Percentiles rank a stretch among this genome's conserved stretches.
These are phyloP conservation scores for Talaromyces pinophilus DNA, from an alignment of 2,329 filamentous ascomycete genomes.

Conservation along the genomic window DNA sequence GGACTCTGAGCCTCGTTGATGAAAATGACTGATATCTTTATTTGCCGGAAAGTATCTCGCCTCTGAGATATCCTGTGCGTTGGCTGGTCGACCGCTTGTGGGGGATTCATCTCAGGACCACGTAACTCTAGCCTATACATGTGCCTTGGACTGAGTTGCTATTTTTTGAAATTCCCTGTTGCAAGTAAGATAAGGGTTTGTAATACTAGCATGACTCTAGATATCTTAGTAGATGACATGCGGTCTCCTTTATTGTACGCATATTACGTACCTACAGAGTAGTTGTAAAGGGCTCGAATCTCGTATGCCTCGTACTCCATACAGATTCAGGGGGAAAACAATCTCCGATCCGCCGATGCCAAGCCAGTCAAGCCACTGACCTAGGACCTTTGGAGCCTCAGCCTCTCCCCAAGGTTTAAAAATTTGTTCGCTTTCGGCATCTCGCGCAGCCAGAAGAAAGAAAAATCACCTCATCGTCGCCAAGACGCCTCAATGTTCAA, in stretches of 20 bases:
- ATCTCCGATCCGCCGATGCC: background rate
- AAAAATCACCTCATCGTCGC: background rate
- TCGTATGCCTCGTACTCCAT: background rate
- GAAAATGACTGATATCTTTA: slow-evolving; percentile 36
- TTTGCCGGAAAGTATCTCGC: slow-evolving; percentile 31
- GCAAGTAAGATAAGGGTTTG: no score
- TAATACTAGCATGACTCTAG: no score
- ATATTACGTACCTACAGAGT: no score
- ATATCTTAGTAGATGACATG: no score
- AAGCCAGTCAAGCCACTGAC: slow-evolving; percentile 9
- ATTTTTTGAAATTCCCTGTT: no score
- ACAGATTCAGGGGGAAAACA: background rate
- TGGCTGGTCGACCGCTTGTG: slow-evolving; percentile 30
- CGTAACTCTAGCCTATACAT: background rate
- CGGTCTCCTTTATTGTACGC: no score
- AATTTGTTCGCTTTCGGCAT: background rate
- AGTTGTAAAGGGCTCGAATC: no score
- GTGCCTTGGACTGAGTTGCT: no score
- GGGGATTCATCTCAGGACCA: slow-evolving; percentile 25
- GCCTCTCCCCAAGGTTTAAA: background rate
- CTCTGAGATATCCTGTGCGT: slow-evolving; percentile 26
- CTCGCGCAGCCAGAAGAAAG: background rate
- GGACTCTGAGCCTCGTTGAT: slow-evolving; percentile 25
- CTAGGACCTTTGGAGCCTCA: background rate
- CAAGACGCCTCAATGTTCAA: background rate